A percentile compares a stretch with the other conserved stretches of the same genome.
phyloP scores from a whole-genome alignment of 495 filamentous ascomycete genomes.

The Penicillium cinerascens region DNA sequence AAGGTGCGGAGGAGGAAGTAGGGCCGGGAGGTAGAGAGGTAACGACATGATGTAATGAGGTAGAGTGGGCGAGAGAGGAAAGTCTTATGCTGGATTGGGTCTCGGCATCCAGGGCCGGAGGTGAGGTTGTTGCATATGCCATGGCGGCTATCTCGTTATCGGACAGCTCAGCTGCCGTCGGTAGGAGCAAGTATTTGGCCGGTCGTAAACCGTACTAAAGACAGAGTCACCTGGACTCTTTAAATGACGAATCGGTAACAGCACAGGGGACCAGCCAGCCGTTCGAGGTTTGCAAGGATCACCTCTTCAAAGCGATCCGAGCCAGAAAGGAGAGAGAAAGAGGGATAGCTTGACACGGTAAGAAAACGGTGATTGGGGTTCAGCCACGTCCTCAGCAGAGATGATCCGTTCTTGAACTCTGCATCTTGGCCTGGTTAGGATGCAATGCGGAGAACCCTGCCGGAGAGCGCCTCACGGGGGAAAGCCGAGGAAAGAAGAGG shows the following conservation, averaged over 20 bases:
- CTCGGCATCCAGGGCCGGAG: conserved; percentile 44
- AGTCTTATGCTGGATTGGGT: conserved; percentile 41
- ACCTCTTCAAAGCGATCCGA: conserved; percentile 36
- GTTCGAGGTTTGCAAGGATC: conserved; percentile 25
- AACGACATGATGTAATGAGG: conserved; percentile 39
- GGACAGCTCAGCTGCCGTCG: conserved; percentile 34
- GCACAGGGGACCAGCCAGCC: conserved; percentile 33
- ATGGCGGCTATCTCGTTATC: conserved; percentile 34
- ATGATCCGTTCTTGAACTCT: conserved; percentile 45
- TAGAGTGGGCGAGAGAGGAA: conserved; percentile 32
- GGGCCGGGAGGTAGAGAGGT: conserved; percentile 29
- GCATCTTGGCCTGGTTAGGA: conserved; percentile 49
- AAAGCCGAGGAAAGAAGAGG: conserved; percentile 10
- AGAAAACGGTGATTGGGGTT: conserved; percentile 28
- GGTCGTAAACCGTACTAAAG: conserved; percentile 38
- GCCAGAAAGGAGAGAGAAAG: conserved; percentile 26
- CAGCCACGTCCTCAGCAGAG: conserved; percentile 48
- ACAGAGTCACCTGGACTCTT: conserved; percentile 47
- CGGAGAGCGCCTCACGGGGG: conserved; percentile 41
- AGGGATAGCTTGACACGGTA: conserved; percentile 36
- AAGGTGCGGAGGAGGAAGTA: conserved; percentile 25
- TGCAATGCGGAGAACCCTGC: conserved; percentile 47
- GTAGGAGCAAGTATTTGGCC: conserved; percentile 26
- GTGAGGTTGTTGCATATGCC: conserved; percentile 41
- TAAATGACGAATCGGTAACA: conserved; percentile 36